Evolutionary conservation across 768 basidiomycete species (phyloP), one percentile per base, ranked within the genome.

Genomic region (Lactarius akahatsu): DNA sequence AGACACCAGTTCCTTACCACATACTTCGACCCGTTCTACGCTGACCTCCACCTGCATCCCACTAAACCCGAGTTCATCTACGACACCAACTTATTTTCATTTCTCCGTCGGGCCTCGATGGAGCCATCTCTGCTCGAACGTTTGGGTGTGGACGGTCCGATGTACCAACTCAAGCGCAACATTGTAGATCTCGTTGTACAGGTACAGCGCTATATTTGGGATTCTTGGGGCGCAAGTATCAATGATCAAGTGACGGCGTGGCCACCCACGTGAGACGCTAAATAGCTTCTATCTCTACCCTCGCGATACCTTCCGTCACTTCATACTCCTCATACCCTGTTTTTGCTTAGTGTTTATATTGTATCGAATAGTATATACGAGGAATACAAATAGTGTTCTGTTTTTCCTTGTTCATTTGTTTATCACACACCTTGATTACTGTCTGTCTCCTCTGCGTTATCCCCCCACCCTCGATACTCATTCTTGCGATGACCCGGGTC

Each of bases 21-120:
- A 65, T 92, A 91, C 70, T 91, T 88, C 71, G 90, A 93, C 73
- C 87, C 91, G 64, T 85, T 90, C 76, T 84, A 89, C 73, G 86
- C 88, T 18, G 87, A 91, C 72, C 80, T 91, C 61, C 83, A 89
- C 73, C 76, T 87, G 54, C 74, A 78, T 64, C 67, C 75, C 64
- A 79, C 76, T 63, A 80, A 79, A 70, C 80, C 80, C 38, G 78
- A 82, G 75, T 76, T 77, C 66, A 73, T 74, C 61, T 78, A 73
- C 66, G 77, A 73, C 71, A 74, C 77, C 69, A 74, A 73, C 73
- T 77, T 78, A 73, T 67, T 75, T 36, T 72, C 36, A 28, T 69
- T 70, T 59, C 28, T 68, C 34, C 69, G 69, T n/a, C 67, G 61
- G 36, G 36, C 61, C 18, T 40, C 59, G 28, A 50, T 28, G 26